Base-by-base conservation (phyloP, 306 rosid species). In the Fragaria nilgerrensis region DNA sequence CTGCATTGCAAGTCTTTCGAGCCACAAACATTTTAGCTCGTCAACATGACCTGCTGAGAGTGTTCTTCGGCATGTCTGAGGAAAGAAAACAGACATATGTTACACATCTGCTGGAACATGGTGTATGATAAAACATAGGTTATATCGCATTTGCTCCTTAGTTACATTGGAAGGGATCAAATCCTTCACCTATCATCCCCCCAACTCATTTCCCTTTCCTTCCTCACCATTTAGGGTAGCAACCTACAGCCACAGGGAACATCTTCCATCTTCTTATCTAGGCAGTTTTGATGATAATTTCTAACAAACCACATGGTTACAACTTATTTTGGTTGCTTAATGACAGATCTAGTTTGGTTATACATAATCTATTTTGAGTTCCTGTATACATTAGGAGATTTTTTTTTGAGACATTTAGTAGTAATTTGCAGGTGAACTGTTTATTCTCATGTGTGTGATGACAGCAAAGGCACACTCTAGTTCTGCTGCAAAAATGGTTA, bases 11-110 rank as follows among this genome's bases (percentile, higher is more conserved):
- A 49, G 53, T 79, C 34, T 79, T 79, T 17, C 71, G 9, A 48
- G 78, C 82, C 17, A 79, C 61, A 37, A 73, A 73, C 55, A 65
- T 79, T 17, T 20, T 79, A 43, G 78, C 78, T 14, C 25, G 78
- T 3, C 75, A 48, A 17, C 48, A 79, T 65, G 82, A 79, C 17
- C 70, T 79, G 23, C 27, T 79, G 13, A 63, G 78, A 55, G 78
- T 73, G 15, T 79, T 79, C 17, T 73, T 73, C 32, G 27, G 34
- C 7, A 61, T 73, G 74, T 23, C 73, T 1, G 17, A 61, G 34
- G 77, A 78, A 20, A 70, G 44, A 49, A 71, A 61, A 66, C 72
- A 45, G 23, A 23, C 59, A 7, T 78, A 70, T 49, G 32, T 70
- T 32, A 12, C 27, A 16, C 9, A 70, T 70, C 81, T 78, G n/a